Percentiles rank a stretch among this genome's conserved stretches.
These are phyloP conservation scores for Globisporangium uncinulatum DNA, from an alignment of 352 stramenopile genomes.

Conservation along the genomic window DNA sequence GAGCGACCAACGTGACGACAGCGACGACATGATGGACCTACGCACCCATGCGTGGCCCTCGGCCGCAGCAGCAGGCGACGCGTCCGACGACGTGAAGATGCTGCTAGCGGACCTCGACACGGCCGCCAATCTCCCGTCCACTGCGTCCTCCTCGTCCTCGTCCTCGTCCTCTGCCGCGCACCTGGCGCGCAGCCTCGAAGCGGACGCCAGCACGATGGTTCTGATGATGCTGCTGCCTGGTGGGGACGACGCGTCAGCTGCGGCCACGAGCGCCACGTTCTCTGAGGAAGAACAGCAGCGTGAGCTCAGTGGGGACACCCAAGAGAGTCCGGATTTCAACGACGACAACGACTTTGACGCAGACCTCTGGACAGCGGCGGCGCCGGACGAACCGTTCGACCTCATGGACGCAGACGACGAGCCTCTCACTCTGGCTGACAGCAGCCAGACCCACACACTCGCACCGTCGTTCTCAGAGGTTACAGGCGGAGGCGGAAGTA, in stretches of 20 bases:
- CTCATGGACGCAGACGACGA: slow-evolving; percentile 14
- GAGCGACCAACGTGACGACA: not conserved
- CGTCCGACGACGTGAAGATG: slow-evolving; percentile 6
- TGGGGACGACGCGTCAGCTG: not conserved
- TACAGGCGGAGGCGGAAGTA: not conserved
- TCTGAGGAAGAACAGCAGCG: slow-evolving; percentile 16
- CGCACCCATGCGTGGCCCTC: slow-evolving; percentile 1
- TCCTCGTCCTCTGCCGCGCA: no score
- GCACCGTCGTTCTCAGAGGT: not conserved
- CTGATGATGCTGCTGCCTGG: slow-evolving; percentile 12
- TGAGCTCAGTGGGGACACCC: slow-evolving; percentile 4
- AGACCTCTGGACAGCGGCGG: slow-evolving; percentile 10
- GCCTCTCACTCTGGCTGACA: not conserved
- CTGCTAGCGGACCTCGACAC: slow-evolving; percentile 7
- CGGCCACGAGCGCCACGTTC: not conserved
- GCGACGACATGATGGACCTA: slow-evolving; percentile 6
- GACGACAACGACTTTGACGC: slow-evolving; percentile 15
- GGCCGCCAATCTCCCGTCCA: not conserved
- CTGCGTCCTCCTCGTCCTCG: not conserved
- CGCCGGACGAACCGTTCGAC: slow-evolving; percentile 8
- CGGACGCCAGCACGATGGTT: slow-evolving; percentile 11
- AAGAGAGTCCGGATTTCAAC: slow-evolving; percentile 11
- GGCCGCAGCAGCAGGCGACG: not conserved
- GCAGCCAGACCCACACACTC: not conserved
- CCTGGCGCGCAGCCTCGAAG: slow-evolving; percentile 11